phyloP scores from a whole-genome alignment of 345 rosid species.

The Diplotaxis tenuifolia region DNA sequence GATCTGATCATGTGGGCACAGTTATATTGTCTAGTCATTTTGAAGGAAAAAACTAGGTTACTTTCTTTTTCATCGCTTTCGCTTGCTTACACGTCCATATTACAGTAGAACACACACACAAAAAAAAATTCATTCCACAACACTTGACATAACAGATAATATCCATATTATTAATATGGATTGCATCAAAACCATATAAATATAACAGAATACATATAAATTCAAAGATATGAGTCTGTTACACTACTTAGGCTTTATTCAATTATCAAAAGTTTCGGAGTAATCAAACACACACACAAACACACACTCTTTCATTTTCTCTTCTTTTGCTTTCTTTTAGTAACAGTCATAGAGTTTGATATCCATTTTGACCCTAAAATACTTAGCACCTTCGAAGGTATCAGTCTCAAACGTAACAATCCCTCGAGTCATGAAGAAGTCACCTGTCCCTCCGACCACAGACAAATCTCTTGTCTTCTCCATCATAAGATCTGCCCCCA shows the following conservation, averaged over 20 bases:
- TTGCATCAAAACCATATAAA: neutral
- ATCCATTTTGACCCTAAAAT: conserved; percentile 49
- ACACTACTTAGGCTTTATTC: neutral
- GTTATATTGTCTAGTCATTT: too few species aligned
- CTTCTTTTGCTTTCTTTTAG: neutral
- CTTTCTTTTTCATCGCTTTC: neutral
- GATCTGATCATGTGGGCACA: too few species aligned
- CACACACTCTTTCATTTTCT: neutral
- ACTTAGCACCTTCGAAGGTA: conserved; percentile 52
- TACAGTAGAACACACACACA: too few species aligned
- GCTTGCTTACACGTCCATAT: neutral
- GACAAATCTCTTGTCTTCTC: conserved; percentile 70
- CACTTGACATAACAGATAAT: neutral
- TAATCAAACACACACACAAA: neutral
- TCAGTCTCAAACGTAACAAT: conserved; percentile 60
- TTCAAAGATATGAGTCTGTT: too few species aligned
- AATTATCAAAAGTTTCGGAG: neutral
- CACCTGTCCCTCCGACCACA: conserved; percentile 71
- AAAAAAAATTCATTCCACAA: too few species aligned
- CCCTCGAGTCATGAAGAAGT: conserved; percentile 78
- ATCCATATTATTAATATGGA: neutral
- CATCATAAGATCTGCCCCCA: conserved; percentile 65
- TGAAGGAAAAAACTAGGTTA: neutral
- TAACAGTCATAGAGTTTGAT: conserved; percentile 40
- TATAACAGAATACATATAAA: neutral